Evolutionary conservation across 75 land plant species (phyloP).

Genomic region (Picea sitchensis): DNA sequence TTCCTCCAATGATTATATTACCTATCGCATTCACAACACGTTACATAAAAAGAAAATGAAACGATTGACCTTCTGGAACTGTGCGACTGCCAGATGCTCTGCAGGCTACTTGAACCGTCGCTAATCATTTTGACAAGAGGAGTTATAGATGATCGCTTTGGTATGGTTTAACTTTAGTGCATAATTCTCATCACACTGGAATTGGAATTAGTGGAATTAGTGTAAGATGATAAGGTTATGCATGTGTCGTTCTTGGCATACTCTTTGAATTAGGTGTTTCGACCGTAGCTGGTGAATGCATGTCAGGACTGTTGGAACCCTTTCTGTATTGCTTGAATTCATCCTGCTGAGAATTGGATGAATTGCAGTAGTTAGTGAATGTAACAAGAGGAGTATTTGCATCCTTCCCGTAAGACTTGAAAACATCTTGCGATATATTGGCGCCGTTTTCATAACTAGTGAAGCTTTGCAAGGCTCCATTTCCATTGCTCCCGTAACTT

Average conservation of each 20-base stretch:
- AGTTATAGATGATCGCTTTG: too few relatives aligned
- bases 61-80: too few relatives aligned
- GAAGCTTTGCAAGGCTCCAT: constrained; percentile 9
- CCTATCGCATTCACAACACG: too few relatives aligned
- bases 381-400: neutral
- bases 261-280: constrained; percentile 5
- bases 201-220: neutral
- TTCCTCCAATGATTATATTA: too few relatives aligned
- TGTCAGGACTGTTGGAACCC: neutral
- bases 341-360: neutral
- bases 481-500: too few relatives aligned
- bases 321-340: neutral
- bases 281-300: neutral
- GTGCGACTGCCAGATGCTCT: too few relatives aligned
- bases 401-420: too few relatives aligned
- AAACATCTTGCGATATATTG: constrained; percentile 5
- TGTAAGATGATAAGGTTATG: constrained; percentile 6
- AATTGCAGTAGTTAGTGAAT: constrained; percentile 49
- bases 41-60: too few relatives aligned
- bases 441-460: constrained; percentile 37
- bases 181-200: constrained; percentile 12
- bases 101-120: too few relatives aligned
- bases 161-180: too few relatives aligned
- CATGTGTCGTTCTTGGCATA: constrained; percentile 18
- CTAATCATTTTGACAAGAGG: too few relatives aligned